Percentiles rank a stretch among this genome's conserved stretches.
These are phyloP conservation scores for Naganishia cerealis DNA, from an alignment of 1,284 basidiomycete genomes.

Conservation along the genomic window DNA sequence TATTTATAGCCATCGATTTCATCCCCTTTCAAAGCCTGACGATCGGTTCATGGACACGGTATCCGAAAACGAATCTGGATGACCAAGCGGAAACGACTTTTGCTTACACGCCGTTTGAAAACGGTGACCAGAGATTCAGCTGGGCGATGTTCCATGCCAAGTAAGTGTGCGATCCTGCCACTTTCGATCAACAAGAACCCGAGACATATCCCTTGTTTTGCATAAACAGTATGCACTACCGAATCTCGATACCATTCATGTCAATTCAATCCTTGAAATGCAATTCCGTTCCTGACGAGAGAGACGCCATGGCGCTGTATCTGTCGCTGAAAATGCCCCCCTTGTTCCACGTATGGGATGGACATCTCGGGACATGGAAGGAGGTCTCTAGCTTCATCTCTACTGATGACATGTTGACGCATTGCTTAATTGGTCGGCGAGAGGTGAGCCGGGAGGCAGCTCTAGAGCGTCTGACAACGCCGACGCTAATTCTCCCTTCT, in stretches of 20 bases:
- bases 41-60: conserved; percentile 17
- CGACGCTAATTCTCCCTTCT: neutral
- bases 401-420: conserved; percentile 19
- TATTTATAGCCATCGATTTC: conserved; percentile 15
- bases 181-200: neutral
- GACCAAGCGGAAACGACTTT: conserved; percentile 10
- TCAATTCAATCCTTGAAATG: conserved; percentile 14
- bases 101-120: conserved; percentile 21
- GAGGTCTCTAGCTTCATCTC: conserved; percentile 2
- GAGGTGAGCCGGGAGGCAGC: neutral
- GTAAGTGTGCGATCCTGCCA: neutral
- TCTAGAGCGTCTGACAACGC: no score
- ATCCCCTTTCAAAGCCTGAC: conserved; percentile 20
- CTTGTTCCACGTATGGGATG: conserved; percentile 5
- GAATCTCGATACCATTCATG: conserved; percentile 15
- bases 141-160: conserved; percentile 24
- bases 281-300: neutral
- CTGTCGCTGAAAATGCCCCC: conserved; percentile 8
- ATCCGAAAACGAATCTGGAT: neutral
- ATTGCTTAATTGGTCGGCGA: conserved; percentile 4
- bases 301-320: neutral
- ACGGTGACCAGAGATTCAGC: conserved; percentile 12
- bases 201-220: neutral
- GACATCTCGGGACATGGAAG: neutral
- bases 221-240: conserved; percentile 3